Base-by-base conservation (phyloP, 225 moss, liverwort and hornwort genomes). In the Pseudisothecium myosuroides region DNA sequence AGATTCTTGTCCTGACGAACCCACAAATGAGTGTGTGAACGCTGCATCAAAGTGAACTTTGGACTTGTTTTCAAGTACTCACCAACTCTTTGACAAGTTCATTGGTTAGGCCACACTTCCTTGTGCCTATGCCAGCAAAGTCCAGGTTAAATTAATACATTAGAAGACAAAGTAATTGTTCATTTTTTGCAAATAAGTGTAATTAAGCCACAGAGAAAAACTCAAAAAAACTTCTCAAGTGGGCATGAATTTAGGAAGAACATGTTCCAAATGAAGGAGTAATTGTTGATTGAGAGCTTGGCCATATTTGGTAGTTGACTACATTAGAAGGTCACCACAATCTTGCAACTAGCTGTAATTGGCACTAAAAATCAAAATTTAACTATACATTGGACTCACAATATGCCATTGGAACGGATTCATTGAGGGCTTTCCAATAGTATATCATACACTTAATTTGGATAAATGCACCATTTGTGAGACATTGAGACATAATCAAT, bases 401-500 rank as follows among this genome's bases (percentile, higher is more conserved):
- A 19, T 47, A 47, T 4, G 7, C 1, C 4, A 4, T 18, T 47
- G 18, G 19, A 47, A 47, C 1, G 1, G 1, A 31, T 18, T 31
- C 2, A 1, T 31, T 1, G 1, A 47, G 11, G 10, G 11, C 17
- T 74, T 4, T 47, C 3, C 4, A 73, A 29, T 45, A 9, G 43
- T 73, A 27, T 7, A 47, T 47, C 31, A 7, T 18, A 49, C 11
- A 49, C 19, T 19, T 19, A 49, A 75, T 49, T 74, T 47, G 18
- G 4, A 47, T 31, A 75, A 7, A 45, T 0, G 17, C 11, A 31
- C 11, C 7, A 47, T 31, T 19, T 31, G 7, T 74, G 47, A 74
- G 19, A 11, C 18, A 4, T 7, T 74, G 47, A 74, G 19, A 11
- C 18, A 4, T 7, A 29, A 43, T 15, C 5, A 27, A 3, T 45